Percentiles rank a stretch among this genome's conserved stretches.
phyloP scores from a whole-genome alignment of 1,284 basidiomycete species.

The Malassezia slooffiae region DNA sequence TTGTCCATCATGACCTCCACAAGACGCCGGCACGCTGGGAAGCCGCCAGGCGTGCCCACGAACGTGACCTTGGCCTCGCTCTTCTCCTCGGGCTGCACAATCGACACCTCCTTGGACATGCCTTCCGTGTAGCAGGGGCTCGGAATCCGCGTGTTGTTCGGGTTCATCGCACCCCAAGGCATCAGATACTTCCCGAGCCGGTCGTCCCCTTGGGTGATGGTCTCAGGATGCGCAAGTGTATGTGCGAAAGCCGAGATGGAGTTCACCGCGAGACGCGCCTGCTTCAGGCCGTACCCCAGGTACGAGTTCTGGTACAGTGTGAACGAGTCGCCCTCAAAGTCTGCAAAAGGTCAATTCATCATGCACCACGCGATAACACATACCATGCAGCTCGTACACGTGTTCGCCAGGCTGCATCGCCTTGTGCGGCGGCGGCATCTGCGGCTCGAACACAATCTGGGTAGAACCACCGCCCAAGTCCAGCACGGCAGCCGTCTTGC shows the following conservation, averaged over 20 bases:
- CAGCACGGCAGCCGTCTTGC: constrained; percentile 70
- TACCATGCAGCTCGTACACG: constrained; percentile 64
- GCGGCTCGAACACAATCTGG: constrained; percentile 92
- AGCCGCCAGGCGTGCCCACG: constrained; percentile 56
- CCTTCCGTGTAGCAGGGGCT: constrained; percentile 74
- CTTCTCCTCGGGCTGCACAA: constrained; percentile 54
- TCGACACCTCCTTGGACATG: constrained; percentile 57
- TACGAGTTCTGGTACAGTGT: constrained; percentile 46
- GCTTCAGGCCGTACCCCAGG: constrained; percentile 89
- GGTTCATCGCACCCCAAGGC: constrained; percentile 44
- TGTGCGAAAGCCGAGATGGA: constrained; percentile 79
- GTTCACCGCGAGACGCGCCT: constrained; percentile 73
- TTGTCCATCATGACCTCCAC: constrained; percentile 86
- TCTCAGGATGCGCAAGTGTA: constrained; percentile 48
- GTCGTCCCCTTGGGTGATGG: constrained; percentile 11
- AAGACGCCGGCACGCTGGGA: constrained; percentile 71
- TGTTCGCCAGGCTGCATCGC: constrained; percentile 75
- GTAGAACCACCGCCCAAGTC: constrained; percentile 94
- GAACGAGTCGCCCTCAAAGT: constrained; percentile 33
- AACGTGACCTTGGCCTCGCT: constrained; percentile 28
- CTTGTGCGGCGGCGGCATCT: constrained; percentile 47
- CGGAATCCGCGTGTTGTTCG: constrained; percentile 47
- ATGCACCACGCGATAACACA: not conserved
- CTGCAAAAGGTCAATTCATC: too few relatives aligned
- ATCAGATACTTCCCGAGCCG: constrained; percentile 4